phyloP scores from a whole-genome alignment of 495 filamentous ascomycete genomes.

The Corynascus novoguineensis region DNA sequence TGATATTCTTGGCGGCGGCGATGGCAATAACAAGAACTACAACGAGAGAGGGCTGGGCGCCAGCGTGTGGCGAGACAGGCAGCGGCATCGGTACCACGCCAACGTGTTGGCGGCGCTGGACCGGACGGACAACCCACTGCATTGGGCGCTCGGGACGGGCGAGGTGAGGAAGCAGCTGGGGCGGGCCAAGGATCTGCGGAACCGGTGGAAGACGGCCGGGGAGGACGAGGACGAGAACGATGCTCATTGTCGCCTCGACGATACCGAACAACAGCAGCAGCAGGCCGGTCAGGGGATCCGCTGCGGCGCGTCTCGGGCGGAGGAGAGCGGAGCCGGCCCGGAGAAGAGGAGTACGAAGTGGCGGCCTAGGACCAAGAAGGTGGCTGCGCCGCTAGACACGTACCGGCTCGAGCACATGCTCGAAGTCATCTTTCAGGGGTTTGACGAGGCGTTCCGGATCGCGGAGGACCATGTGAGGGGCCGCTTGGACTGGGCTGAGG shows the following conservation, averaged over 20 bases:
- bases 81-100: slow-evolving; percentile 54
- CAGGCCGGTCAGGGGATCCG: no score
- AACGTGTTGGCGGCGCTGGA: slow-evolving; percentile 57
- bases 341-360: slow-evolving; percentile 17
- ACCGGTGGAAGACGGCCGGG: slow-evolving; percentile 61
- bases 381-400: slow-evolving; percentile 40
- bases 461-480: slow-evolving; percentile 26
- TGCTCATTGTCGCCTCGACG: background rate
- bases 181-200: slow-evolving; percentile 58
- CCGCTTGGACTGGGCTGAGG: background rate
- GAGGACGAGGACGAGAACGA: slow-evolving; percentile 39
- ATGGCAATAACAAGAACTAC: background rate
- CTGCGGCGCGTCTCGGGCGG: slow-evolving; percentile 8
- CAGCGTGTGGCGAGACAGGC: background rate
- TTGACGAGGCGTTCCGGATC: slow-evolving; percentile 33
- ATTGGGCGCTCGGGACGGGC: slow-evolving; percentile 44
- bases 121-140: slow-evolving; percentile 44
- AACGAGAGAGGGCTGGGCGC: background rate
- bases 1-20: background rate
- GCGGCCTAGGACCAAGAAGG: slow-evolving; percentile 17
- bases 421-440: slow-evolving; percentile 35
- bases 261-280: background rate
- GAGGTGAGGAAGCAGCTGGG: slow-evolving; percentile 46
- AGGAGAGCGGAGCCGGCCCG: slow-evolving; percentile 10
- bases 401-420: slow-evolving; percentile 56